Percentiles rank a stretch among this genome's conserved stretches.
Evolutionary conservation across 148 eudicot species (phyloP).

Genomic region (Cornus florida): DNA sequence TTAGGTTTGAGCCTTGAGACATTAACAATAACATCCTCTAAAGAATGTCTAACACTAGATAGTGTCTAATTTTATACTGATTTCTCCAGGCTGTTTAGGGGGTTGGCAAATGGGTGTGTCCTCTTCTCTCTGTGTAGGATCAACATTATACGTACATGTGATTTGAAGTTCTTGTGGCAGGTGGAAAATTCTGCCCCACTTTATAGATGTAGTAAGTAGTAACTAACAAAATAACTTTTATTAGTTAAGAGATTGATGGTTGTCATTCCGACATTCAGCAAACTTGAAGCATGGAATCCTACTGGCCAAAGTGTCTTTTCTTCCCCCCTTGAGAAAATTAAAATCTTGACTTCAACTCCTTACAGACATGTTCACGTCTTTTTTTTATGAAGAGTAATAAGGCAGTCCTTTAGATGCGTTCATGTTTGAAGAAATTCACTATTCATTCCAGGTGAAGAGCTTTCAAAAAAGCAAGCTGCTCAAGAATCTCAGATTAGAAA

Average conservation of each 20-base stretch:
- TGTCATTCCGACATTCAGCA: constrained; percentile 2
- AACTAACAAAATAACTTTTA: too few relatives aligned
- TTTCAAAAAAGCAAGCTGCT: constrained; percentile 97
- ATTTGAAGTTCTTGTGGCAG: too few relatives aligned
- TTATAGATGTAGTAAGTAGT: too few relatives aligned
- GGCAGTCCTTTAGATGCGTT: constrained; percentile 6
- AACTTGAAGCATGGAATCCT: not conserved
- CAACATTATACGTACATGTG: too few relatives aligned
- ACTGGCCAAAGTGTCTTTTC: not conserved
- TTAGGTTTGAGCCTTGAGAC: not conserved
- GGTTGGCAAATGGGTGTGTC: too few relatives aligned
- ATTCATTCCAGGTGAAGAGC: constrained; percentile 74
- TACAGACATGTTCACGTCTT: not conserved
- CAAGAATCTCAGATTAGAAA: constrained; percentile 93
- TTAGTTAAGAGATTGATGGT: constrained; percentile 1
- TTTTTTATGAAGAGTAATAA: not conserved
- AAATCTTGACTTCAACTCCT: not conserved
- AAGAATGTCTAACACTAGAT: not conserved
- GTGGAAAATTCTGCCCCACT: too few relatives aligned
- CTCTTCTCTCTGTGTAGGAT: too few relatives aligned
- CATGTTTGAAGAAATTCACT: constrained; percentile 6
- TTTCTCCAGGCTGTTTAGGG: too few relatives aligned
- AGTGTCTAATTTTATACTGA: too few relatives aligned
- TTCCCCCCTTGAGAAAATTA: not conserved
- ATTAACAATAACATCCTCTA: not conserved